Evolutionary conservation across 345 rosid genomes (phyloP), one percentile per base, ranked within the genome.

Genomic region (Punica granatum): DNA sequence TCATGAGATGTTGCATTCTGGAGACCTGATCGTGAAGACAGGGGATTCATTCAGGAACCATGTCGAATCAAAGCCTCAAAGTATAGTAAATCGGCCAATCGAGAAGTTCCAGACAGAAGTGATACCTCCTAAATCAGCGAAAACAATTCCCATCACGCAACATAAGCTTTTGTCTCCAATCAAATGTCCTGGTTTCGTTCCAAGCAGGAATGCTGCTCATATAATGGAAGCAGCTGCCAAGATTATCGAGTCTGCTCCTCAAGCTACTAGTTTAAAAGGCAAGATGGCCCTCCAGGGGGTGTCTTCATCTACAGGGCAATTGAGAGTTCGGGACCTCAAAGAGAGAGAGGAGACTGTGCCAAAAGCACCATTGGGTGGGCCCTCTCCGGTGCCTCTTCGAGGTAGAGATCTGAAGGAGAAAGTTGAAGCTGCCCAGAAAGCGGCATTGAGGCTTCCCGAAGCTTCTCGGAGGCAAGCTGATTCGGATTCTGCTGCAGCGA

Each of bases 141-240:
- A 89, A 82, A 86, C 99, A 25, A 94, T 94, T 74, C 92, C 99
- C 26, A 76, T 85, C 65, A 91, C 96, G 42, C 99, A 83, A 66
- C 93, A 82, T 73, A 94, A 88, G 77, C 96, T 94, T 60, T 69
- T 94, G 70, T 94, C 99, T 70, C 99, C 99, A 43, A 94, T 94
- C 48, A 94, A 92, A 82, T 88, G 89, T 73, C 98, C 90, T 62
- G 89, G 92, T 56, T 89, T 80, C 70, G 72, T 94, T 66, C 95
- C 87, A 68, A 73, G 90, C 44, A 84, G 81, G 86, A 86, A 86
- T 77, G 89, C 97, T 73, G 97, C 89, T 74, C 84, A 81, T 80
- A 86, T 94, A 42, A 94, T 94, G 99, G 99, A 94, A 85, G 97
- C 91, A 4, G 99, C 99, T 67, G 87, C 96, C 56, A 85, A 78